Evolutionary conservation across 2,329 filamentous ascomycete species (phyloP), one percentile per base, ranked within the genome.

Genomic region (Paramyrothecium roridum): DNA sequence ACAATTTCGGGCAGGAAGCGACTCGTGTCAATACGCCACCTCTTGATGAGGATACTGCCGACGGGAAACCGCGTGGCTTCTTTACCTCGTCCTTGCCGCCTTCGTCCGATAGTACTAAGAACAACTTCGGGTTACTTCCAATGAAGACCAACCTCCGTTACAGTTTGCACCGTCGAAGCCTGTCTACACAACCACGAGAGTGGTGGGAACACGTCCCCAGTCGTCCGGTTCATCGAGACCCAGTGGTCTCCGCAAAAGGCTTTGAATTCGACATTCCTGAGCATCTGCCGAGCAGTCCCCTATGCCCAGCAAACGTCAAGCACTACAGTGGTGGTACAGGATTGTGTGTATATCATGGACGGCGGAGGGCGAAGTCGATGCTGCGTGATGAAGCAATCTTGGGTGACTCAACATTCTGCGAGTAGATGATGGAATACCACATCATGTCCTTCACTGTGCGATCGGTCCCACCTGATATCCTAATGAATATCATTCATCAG

Each of bases 181-280:
- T 67, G 11, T 54, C 60, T 11, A 59, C 63, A 2, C 63, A 62
- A 26, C 53, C 67, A 17, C 66, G 63, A 16, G 70, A 74, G 54
- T 74, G 72, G 72, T 74, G 69, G 71, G 72, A 75, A 26, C 61
- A 64, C 11, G 55, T 63, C 47, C 66, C 67, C 43, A 60, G 56
- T 53, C 57, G 63, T 7, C 54, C 61, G 3, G 48, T 54, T 6
- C 62, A 63, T 6, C 65, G 61, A 8, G 57, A 61, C 21, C 54
- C 60, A 16, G 54, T 63, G 1, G 52, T 57, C 22, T 54, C 53
- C 19, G 23, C 59, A 10, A 54, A 53, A 21, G 52, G 57, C 4
- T 82, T 83, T 55, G 68, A 76, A 50, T 81, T 83, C 56, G 72
- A 80, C 49, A 58, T 82, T 12, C 77, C 79, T 2, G 77, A 82